Evolutionary conservation across 148 eudicot species (phyloP).

Genomic region (Oxyria digyna): DNA sequence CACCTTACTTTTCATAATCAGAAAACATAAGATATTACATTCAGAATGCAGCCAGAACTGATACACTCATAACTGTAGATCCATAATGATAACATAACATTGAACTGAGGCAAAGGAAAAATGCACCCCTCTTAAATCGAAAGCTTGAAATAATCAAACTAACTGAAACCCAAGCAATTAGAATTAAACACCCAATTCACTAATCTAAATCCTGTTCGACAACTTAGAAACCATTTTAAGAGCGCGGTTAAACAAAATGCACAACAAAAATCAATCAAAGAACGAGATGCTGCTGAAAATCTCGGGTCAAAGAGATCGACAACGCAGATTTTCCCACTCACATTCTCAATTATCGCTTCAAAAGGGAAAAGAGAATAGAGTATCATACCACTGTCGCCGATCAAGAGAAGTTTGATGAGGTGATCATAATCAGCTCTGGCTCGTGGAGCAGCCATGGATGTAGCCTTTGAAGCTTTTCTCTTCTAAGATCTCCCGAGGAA

Average conservation of each 20-base stretch:
- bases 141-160: not conserved
- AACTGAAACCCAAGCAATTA: not conserved
- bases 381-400: constrained; percentile 82
- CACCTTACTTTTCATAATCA: not conserved
- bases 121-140: not conserved
- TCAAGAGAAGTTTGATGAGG: constrained; percentile 78
- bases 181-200: not conserved
- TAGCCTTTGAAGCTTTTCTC: not conserved
- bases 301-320: not conserved
- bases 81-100: not conserved
- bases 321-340: not conserved
- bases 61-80: not conserved
- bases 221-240: not conserved
- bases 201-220: not conserved
- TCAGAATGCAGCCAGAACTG: constrained; percentile 1
- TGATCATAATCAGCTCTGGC: constrained; percentile 94
- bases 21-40: not conserved
- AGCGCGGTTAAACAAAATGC: not conserved
- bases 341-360: not conserved
- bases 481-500: constrained; percentile 3
- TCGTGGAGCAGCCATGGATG: constrained; percentile 91
- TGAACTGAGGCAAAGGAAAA: not conserved
- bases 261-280: not conserved
- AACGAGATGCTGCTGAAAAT: constrained; percentile 1
- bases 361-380: not conserved